A percentile compares a stretch with the other conserved stretches of the same genome.
phyloP scores from a whole-genome alignment of 2,329 filamentous ascomycete genomes.

The Hypoxylon sp. region DNA sequence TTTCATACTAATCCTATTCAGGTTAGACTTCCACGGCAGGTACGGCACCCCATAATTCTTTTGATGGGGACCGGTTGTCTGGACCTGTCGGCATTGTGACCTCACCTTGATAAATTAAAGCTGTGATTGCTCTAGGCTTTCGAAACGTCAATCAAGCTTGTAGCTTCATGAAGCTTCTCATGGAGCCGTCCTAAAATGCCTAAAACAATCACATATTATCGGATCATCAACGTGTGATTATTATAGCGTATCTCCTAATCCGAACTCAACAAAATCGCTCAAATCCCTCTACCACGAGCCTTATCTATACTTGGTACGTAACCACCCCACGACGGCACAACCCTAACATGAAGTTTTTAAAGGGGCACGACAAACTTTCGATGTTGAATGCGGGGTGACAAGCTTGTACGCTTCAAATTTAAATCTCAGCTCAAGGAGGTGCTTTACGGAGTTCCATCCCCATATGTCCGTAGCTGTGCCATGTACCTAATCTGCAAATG shows the following conservation, averaged over 20 bases:
- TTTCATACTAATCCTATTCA: constrained; percentile 13
- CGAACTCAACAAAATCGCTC: constrained; percentile 42
- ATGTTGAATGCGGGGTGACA: constrained; percentile 43
- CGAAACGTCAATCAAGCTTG: constrained; percentile 26
- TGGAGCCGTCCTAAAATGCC: constrained; percentile 20
- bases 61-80: constrained; percentile 33
- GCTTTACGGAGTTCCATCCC: constrained; percentile 31
- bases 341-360: constrained; percentile 17
- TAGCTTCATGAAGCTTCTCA: constrained; percentile 12
- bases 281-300: constrained; percentile 36
- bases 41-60: constrained; percentile 34
- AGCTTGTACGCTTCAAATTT: constrained; percentile 22
- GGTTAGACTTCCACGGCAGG: constrained; percentile 30
- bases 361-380: constrained; percentile 23
- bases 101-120: constrained; percentile 25
- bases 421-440: constrained; percentile 25
- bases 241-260: constrained; percentile 12
- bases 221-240: constrained; percentile 35
- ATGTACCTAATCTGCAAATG: constrained; percentile 11
- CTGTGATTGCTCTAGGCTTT: constrained; percentile 8
- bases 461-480: constrained; percentile 26
- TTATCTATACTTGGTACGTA: constrained; percentile 20
- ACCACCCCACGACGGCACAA: constrained; percentile 35
- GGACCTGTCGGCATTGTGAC: constrained; percentile 22
- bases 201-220: constrained; percentile 16